These are phyloP conservation scores for Calonectria hawksworthii DNA, from an alignment of 2,329 filamentous ascomycete genomes.

Conservation along the genomic window DNA sequence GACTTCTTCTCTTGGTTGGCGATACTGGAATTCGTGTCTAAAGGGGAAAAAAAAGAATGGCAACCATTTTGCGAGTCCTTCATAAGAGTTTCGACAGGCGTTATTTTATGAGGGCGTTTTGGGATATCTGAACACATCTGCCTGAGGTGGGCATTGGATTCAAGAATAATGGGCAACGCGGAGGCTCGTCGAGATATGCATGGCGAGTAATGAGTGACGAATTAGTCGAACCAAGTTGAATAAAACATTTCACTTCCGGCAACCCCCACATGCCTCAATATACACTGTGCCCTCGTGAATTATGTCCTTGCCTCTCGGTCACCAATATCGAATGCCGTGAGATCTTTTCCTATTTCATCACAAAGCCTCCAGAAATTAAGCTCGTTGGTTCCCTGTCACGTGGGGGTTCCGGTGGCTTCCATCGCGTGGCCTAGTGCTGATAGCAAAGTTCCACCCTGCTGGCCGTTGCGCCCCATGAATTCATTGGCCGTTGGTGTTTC, in stretches of 20 bases:
- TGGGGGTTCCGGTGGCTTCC: background rate
- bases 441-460: background rate
- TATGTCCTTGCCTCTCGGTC: background rate
- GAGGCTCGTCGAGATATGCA: background rate
- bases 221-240: background rate
- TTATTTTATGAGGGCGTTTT: background rate
- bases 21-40: background rate
- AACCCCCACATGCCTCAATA: background rate
- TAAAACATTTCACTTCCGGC: background rate
- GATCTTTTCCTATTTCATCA: background rate
- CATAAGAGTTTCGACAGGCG: background rate
- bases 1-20: background rate
- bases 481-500: background rate
- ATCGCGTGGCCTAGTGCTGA: too few relatives aligned
- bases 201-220: background rate
- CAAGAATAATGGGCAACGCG: background rate
- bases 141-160: too few relatives aligned
- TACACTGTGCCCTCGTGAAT: background rate
- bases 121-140: background rate
- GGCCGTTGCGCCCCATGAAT: background rate
- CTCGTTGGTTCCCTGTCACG: background rate
- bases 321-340: background rate
- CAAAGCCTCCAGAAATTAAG: background rate
- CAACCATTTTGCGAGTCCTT: background rate
- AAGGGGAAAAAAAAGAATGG: background rate